A percentile compares a stretch with the other conserved stretches of the same genome.
Conservation (phyloP, 352 stramenopile genomes). For the Peronospora tabacina region DNA sequence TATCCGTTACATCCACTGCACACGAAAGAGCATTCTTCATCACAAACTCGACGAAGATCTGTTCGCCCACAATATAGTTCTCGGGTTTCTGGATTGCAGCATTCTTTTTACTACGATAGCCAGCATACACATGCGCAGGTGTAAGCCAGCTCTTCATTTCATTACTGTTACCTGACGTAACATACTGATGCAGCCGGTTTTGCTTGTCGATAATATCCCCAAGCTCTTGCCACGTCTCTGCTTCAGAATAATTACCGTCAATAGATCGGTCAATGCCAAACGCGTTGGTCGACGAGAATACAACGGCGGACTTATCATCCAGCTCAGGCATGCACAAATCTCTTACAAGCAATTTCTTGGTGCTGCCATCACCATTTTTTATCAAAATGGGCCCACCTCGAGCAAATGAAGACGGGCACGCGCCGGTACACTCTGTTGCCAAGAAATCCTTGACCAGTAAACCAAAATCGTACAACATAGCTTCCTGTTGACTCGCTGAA, state of each 20-base stretch:
- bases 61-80: constrained; percentile 63
- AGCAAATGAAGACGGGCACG: constrained; percentile 11
- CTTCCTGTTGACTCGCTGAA: constrained; percentile 74
- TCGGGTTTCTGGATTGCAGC: constrained; percentile 34
- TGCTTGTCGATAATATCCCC: constrained; percentile 52
- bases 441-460: constrained; percentile 79
- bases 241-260: constrained; percentile 51
- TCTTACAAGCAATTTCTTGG: constrained; percentile 57
- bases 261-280: constrained; percentile 61
- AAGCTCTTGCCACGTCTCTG: constrained; percentile 55
- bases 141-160: constrained; percentile 42
- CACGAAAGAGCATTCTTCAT: constrained; percentile 84
- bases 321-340: constrained; percentile 76
- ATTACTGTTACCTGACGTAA: constrained; percentile 15
- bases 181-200: constrained; percentile 54
- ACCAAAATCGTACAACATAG: constrained; percentile 77
- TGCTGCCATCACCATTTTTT: constrained; percentile 25
- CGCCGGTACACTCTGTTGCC: constrained; percentile 28
- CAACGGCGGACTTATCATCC: constrained; percentile 73
- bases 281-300: constrained; percentile 72
- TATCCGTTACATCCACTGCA: constrained; percentile 70
- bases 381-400: constrained; percentile 23
- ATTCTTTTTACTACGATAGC: constrained; percentile 52
- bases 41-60: constrained; percentile 83
- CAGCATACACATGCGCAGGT: constrained; percentile 42